Evolutionary conservation across 495 filamentous ascomycete genomes (phyloP), one percentile per base, ranked within the genome.

Genomic region (Hypoxylon cercidicola): DNA sequence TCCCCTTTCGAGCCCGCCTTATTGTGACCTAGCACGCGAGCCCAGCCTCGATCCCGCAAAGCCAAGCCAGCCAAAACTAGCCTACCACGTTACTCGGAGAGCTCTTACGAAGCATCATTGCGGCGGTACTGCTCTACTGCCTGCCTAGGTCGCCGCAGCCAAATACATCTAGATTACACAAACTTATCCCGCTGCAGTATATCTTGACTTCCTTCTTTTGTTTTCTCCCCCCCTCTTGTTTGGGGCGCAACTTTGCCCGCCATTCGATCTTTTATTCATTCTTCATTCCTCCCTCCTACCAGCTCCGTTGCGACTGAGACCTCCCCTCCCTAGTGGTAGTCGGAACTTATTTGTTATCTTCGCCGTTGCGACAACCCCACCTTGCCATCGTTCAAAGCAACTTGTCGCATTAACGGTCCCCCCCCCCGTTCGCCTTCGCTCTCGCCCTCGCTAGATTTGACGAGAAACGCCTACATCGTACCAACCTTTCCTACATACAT

Each of bases 331-430:
- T 57, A 57, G 53, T 39, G 28, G 30, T 46, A 55, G 57, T 67
- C 64, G 64, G 65, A 57, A n/a, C 56, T 65, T 64, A 60, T 61
- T 32, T 72, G 64, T 60, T 65, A 69, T 68, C 56, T 64, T 68
- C 39, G 54, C 69, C 57, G 65, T 72, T 69, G 69, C 69, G 69
- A 72, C 62, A 65, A 69, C 64, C 69, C 69, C 69, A 72, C 69
- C 64, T 69, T 57, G 46, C 37, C 46, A 60, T 60, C 51, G 51
- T 60, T 61, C 48, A n/a, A 37, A 52, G 40, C 40, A 69, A 64
- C 66, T 69, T 66, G 66, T 69, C 66, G 66, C 66, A 69, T 69
- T 47, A 64, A 61, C 61, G 40, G 55, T 32, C 44, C 8, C 15
- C 56, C 66, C 66, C 61, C 51, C n/a, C n/a, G n/a, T 54, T 62